Percentiles rank a stretch among this genome's conserved stretches.
Evolutionary conservation across 768 basidiomycete species (phyloP).

Genomic region (Tulasnella sp.): DNA sequence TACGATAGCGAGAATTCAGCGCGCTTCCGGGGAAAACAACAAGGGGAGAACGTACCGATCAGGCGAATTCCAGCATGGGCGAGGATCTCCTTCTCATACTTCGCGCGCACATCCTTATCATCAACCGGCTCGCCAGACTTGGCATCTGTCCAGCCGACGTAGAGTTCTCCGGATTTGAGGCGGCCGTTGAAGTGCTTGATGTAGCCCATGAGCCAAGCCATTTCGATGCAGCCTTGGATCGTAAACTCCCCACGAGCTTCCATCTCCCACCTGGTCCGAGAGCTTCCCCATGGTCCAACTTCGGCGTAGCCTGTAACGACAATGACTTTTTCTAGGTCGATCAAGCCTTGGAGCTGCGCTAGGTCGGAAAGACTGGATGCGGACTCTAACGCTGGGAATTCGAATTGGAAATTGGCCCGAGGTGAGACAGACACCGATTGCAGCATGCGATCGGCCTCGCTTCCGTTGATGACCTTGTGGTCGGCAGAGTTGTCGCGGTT

Average conservation of each 20-base stretch:
- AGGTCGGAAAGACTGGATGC: constrained; percentile 68
- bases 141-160: constrained; percentile 98
- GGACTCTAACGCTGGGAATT: constrained; percentile 83
- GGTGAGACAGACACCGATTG: constrained; percentile 91
- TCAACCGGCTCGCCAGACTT: constrained; percentile 92
- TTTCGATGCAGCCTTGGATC: constrained; percentile 96
- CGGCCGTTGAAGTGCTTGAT: constrained; percentile 99
- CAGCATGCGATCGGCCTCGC: constrained; percentile 85
- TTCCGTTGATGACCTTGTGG: constrained; percentile 84
- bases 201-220: constrained; percentile 99
- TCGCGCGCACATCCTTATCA: constrained; percentile 92
- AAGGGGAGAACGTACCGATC: constrained; percentile 63
- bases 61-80: constrained; percentile 87
- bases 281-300: constrained; percentile 97
- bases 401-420: constrained; percentile 96
- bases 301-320: constrained; percentile 97
- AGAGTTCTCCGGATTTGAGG: constrained; percentile 82
- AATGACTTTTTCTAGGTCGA: constrained; percentile 93
- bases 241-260: constrained; percentile 96
- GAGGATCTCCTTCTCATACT: constrained; percentile 92
- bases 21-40: background rate
- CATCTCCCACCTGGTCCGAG: constrained; percentile 99
- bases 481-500: constrained; percentile 93
- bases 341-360: constrained; percentile 72
- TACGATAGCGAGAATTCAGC: constrained; percentile 35